Base-by-base conservation (phyloP, 768 basidiomycete species). In the Phylloporus sp. region DNA sequence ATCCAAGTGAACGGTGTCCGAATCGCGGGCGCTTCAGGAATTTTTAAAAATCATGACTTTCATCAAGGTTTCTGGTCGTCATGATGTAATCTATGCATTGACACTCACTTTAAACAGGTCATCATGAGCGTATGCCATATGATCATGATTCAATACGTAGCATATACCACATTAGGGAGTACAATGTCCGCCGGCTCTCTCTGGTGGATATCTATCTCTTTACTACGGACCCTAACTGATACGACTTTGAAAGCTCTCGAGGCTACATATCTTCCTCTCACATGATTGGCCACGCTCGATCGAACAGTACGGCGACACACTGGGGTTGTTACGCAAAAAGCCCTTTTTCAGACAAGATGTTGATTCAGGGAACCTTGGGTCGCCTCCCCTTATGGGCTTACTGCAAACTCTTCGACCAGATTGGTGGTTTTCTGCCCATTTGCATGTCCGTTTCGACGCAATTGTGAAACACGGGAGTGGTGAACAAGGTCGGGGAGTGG, bases 211-310 rank as follows among this genome's bases (percentile, higher is more conserved):
- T 16, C 4, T 40, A 38, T 36, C 27, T 11, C 23, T 51, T 29
- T 10, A 2, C 8, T 6, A 24, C 18, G 24, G 24, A 6, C 12
- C 18, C 29, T 34, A 35, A 12, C 40, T 52, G 22, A 50, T n/a
- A 45, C 48, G 28, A 6, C 5, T 24, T 45, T 12, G 26, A 50
- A 50, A 78, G 88, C 74, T 88, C 32, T 76, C 84, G 5, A 73
- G 77, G 10, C 79, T 85, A 6, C 70, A 83, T 26, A 79, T 98
- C 24, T 91, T 97, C 74, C 76, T 98, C 31, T 97, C 95, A 2
- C 95, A 99, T 65, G 97, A 98, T 69, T 99, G 95, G 97, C 97
- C 97, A 0, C 78, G 81, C 36, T 77, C 77, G 2, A 94, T 99
- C 48, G 92, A 88, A 53, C 81, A 83, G 9, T 76, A 93, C 56